These are phyloP conservation scores for Metarhizium robertsii DNA, from an alignment of 2,329 filamentous ascomycete genomes.

Conservation along the genomic window DNA sequence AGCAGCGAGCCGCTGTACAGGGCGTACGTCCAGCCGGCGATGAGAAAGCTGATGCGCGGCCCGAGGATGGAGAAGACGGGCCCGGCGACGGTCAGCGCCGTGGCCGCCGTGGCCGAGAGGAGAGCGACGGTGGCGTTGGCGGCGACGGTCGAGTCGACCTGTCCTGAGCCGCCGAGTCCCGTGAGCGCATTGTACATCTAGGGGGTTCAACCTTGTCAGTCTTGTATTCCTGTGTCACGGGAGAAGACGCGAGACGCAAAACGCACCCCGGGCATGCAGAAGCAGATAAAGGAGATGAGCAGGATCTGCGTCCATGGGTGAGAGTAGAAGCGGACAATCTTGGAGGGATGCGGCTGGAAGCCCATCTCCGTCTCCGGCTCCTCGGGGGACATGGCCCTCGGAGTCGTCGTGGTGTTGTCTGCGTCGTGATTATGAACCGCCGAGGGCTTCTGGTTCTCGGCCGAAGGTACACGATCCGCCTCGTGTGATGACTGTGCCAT, in stretches of 20 bases:
- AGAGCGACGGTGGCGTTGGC: conserved; percentile 36
- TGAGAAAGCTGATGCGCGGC: conserved; percentile 29
- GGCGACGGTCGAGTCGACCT: conserved; percentile 34
- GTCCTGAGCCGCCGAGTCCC: conserved; percentile 35
- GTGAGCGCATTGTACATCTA: conserved; percentile 39
- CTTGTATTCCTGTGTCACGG: too few species aligned
- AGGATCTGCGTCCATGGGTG: conserved; percentile 38
- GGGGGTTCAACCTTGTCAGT: neutral
- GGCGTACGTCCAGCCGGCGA: conserved; percentile 36
- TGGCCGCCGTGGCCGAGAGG: conserved; percentile 30
- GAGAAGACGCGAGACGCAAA: too few species aligned
- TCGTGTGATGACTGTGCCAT: conserved; percentile 18
- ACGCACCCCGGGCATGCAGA: conserved; percentile 35
- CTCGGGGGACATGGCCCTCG: too few species aligned
- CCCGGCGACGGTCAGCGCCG: conserved; percentile 33
- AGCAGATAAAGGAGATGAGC: conserved; percentile 39
- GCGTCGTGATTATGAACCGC: neutral
- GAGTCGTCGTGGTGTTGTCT: neutral
- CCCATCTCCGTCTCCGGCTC: neutral
- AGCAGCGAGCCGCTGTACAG: conserved; percentile 34
- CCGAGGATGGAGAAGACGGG: conserved; percentile 33
- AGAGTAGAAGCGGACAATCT: conserved; percentile 23
- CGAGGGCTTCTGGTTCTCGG: neutral
- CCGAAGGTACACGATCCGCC: conserved; percentile 11
- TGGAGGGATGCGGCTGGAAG: conserved; percentile 8